phyloP scores from a whole-genome alignment of 2,329 filamentous ascomycete species.

The Xylaria sp. region DNA sequence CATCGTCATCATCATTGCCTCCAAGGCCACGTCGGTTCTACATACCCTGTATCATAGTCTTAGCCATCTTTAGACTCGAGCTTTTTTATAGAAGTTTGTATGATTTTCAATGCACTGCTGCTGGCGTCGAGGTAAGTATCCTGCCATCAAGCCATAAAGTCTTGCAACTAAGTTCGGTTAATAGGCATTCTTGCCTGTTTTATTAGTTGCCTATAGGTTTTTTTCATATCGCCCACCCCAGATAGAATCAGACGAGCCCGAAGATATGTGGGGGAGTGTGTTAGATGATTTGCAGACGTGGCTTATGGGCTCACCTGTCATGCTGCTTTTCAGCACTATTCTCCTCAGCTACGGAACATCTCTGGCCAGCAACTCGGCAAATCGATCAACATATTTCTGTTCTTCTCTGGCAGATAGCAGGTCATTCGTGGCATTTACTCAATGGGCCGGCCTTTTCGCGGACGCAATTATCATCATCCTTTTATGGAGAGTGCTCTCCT shows the following conservation, averaged over 20 bases:
- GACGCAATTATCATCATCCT: conserved; percentile 61
- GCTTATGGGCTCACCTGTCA: conserved; percentile 57
- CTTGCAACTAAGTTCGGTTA: conserved; percentile 9
- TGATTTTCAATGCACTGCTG: conserved; percentile 62
- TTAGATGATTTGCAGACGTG: conserved; percentile 62
- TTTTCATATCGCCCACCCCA: conserved; percentile 52
- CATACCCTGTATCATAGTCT: conserved; percentile 56
- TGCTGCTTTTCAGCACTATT: conserved; percentile 52
- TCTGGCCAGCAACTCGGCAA: conserved; percentile 53
- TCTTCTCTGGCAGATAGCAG: conserved; percentile 56
- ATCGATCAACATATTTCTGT: conserved; percentile 64
- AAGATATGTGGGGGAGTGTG: conserved; percentile 56
- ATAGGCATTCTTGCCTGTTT: conserved; percentile 60
- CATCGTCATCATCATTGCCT: conserved; percentile 53
- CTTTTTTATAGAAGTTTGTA: conserved; percentile 58
- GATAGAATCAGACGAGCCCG: conserved; percentile 59
- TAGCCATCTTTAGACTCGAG: conserved; percentile 61
- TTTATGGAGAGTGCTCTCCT: conserved; percentile 63
- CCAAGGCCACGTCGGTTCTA: conserved; percentile 61
- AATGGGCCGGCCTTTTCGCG: conserved; percentile 58
- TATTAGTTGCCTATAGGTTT: conserved; percentile 59
- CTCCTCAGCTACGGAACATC: conserved; percentile 59
- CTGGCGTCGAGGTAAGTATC: conserved; percentile 60
- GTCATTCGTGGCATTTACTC: conserved; percentile 54
- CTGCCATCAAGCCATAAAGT: too few relatives aligned